Evolutionary conservation across 306 rosid genomes (phyloP).

Genomic region (Cyclanthera cordifolia): DNA sequence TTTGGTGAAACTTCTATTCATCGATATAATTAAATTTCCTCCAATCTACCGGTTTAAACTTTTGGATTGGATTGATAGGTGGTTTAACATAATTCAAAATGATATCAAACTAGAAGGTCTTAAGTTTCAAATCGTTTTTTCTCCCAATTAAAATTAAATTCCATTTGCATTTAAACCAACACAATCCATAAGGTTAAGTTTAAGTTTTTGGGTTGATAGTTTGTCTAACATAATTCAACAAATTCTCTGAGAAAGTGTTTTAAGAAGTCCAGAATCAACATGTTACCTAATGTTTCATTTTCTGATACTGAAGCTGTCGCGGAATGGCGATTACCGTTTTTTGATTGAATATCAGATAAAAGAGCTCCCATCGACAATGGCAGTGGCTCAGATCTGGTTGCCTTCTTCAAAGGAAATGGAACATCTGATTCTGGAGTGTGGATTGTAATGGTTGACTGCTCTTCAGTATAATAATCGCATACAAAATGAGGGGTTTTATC

Average conservation of each 20-base stretch:
- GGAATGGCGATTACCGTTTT: constrained; percentile 18
- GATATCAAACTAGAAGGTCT: too few relatives aligned
- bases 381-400: constrained; percentile 19
- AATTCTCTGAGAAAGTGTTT: background rate
- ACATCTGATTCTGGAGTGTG: constrained; percentile 31
- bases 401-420: constrained; percentile 43
- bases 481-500: constrained; percentile 42
- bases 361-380: constrained; percentile 37
- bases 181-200: too few relatives aligned
- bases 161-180: too few relatives aligned
- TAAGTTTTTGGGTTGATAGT: too few relatives aligned
- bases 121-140: too few relatives aligned
- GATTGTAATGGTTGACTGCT: constrained; percentile 45
- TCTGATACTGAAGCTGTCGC: constrained; percentile 23
- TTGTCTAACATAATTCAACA: too few relatives aligned
- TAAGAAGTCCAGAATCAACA: constrained; percentile 9
- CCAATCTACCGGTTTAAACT: too few relatives aligned
- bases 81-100: too few relatives aligned
- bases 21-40: too few relatives aligned
- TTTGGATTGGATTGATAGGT: too few relatives aligned
- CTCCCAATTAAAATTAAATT: too few relatives aligned
- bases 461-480: constrained; percentile 57
- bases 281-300: constrained; percentile 38
- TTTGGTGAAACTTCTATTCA: too few relatives aligned
- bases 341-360: constrained; percentile 22